Conservation (phyloP, 2,329 filamentous ascomycete species). For the Fusarium scirpi region DNA sequence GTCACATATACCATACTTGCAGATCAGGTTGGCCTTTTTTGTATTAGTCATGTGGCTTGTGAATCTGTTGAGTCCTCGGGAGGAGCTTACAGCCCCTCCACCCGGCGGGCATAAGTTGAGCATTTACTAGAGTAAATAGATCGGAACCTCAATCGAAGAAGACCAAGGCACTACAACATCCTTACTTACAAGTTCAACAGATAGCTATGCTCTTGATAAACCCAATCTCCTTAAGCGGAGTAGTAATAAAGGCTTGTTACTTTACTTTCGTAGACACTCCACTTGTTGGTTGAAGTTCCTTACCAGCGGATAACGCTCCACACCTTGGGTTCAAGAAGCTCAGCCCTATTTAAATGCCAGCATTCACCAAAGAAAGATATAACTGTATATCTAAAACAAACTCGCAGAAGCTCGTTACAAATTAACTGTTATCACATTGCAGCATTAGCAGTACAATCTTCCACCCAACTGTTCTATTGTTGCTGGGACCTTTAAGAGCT, state of each 20-base stretch:
- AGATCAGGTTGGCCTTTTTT: slow-evolving; percentile 18
- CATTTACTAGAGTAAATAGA: background rate
- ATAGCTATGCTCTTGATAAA: no score
- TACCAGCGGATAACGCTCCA: no score
- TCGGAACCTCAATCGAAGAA: background rate
- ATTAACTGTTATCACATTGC: no score
- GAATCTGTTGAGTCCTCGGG: slow-evolving; percentile 25
- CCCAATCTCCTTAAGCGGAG: background rate
- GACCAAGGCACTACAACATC: background rate
- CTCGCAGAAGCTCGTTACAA: accelerated
- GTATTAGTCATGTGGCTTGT: slow-evolving; percentile 36
- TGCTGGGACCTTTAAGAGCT: accelerated
- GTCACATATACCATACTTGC: background rate
- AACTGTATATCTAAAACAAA: no score
- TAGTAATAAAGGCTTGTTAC: no score
- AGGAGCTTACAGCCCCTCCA: background rate
- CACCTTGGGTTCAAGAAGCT: no score
- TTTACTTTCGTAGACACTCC: no score
- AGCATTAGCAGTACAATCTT: no score
- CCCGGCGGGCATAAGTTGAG: background rate
- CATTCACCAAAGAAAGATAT: no score
- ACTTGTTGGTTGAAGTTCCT: no score
- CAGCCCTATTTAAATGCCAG: no score
- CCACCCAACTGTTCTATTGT: no score
- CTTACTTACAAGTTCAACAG: background rate